Percentiles rank a stretch among this genome's conserved stretches.
Conservation (phyloP, 2,329 filamentous ascomycete genomes). For the Cordyceps militaris region DNA sequence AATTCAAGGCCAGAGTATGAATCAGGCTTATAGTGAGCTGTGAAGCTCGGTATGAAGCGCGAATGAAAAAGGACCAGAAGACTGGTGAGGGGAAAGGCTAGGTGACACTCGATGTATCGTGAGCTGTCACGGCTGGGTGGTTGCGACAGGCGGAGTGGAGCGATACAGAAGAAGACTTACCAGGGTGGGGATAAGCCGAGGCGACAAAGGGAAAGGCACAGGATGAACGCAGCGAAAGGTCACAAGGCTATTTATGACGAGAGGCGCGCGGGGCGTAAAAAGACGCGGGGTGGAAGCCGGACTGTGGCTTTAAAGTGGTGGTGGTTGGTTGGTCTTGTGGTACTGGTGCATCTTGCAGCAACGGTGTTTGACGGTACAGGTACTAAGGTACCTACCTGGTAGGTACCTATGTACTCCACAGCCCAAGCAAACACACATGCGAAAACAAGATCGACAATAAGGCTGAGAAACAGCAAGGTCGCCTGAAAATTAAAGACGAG, state of each 20-base stretch:
- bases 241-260: conserved; percentile 9
- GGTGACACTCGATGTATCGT: conserved; percentile 9
- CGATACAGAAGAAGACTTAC: background rate
- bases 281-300: background rate
- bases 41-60: background rate
- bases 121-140: conserved; percentile 1
- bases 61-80: background rate
- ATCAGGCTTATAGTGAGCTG: background rate
- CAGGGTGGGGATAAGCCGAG: background rate
- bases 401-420: too few relatives aligned
- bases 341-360: background rate
- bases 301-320: background rate
- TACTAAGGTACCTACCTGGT: too few relatives aligned
- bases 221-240: background rate
- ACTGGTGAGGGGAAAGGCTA: conserved; percentile 1
- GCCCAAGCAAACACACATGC: background rate
- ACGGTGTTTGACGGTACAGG: too few relatives aligned
- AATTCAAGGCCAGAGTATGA: background rate
- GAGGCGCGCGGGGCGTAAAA: background rate
- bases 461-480: background rate
- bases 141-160: background rate
- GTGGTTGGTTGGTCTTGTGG: conserved; percentile 4
- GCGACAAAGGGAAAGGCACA: background rate
- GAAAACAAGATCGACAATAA: background rate
- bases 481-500: background rate